These are phyloP conservation scores for Purshia tridentata DNA, from an alignment of 306 rosid genomes.

Conservation along the genomic window DNA sequence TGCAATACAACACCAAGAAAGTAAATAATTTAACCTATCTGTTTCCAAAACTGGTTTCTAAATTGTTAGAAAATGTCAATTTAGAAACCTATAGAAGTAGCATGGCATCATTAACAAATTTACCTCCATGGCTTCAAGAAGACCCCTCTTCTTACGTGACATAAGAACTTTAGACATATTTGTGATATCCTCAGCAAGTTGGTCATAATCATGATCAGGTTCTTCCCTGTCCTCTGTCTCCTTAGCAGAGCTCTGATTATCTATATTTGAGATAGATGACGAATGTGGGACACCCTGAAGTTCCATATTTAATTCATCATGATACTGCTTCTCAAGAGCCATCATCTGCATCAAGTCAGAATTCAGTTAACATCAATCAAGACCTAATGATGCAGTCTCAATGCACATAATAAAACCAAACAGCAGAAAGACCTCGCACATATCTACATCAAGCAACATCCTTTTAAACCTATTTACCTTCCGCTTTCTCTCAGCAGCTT, in stretches of 20 bases:
- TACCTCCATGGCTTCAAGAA: conserved; percentile 73
- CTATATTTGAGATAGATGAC: conserved; percentile 33
- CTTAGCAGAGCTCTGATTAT: conserved; percentile 41
- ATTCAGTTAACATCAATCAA: conserved; percentile 24
- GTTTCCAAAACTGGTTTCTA: neutral
- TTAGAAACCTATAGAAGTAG: neutral
- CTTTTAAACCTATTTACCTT: conserved; percentile 42
- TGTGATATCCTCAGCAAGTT: conserved; percentile 37
- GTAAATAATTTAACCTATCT: too few relatives aligned
- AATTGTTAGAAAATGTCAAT: too few relatives aligned
- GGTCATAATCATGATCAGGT: conserved; percentile 34
- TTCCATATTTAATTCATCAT: conserved; percentile 75
- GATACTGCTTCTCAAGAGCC: conserved; percentile 65
- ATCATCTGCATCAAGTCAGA: conserved; percentile 53
- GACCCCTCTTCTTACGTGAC: conserved; percentile 59
- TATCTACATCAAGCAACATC: neutral
- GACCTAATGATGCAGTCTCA: neutral
- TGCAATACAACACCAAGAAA: neutral
- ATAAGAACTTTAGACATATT: conserved; percentile 39
- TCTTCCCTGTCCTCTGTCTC: conserved; percentile 41
- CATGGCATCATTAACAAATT: neutral
- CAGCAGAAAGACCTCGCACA: neutral
- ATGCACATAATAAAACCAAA: neutral
- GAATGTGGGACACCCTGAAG: conserved; percentile 46
- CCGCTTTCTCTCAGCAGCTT: conserved; percentile 67